Conservation (phyloP, 257 asterid species). For the Anisodus acutangulus region DNA sequence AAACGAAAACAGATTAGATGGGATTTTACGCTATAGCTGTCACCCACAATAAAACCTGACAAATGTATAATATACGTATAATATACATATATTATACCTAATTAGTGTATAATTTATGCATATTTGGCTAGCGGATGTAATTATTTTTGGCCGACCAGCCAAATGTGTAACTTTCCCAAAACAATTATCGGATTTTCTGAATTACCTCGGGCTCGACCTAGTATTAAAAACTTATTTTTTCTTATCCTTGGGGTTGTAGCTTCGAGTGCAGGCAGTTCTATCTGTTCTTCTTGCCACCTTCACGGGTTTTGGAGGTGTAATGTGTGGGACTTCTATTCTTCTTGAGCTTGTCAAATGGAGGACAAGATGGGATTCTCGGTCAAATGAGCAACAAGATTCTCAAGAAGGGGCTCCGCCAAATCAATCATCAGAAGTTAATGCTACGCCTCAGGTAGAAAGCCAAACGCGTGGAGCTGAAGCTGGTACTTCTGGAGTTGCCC, state of each 20-base stretch:
- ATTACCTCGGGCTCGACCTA: slow-evolving; percentile 25
- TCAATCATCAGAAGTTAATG: slow-evolving; percentile 45
- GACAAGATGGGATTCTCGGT: slow-evolving; percentile 38
- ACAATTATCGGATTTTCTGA: background rate
- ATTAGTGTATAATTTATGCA: too few relatives aligned
- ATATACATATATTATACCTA: too few relatives aligned
- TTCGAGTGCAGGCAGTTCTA: slow-evolving; percentile 73
- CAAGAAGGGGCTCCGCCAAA: slow-evolving; percentile 39
- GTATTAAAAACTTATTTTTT: slow-evolving; percentile 23
- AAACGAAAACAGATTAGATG: too few relatives aligned
- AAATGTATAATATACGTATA: too few relatives aligned
- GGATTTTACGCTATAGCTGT: too few relatives aligned
- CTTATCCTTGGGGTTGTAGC: slow-evolving; percentile 45
- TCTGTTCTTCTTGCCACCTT: slow-evolving; percentile 78
- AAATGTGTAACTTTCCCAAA: background rate
- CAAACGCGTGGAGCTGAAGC: slow-evolving; percentile 42
- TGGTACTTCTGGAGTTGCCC: slow-evolving; percentile 38
- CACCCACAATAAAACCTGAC: too few relatives aligned
- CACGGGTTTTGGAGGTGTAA: slow-evolving; percentile 87
- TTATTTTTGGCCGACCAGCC: too few relatives aligned
- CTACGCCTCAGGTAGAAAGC: slow-evolving; percentile 39
- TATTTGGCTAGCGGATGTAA: too few relatives aligned
- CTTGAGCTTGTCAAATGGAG: slow-evolving; percentile 70
- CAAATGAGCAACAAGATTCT: slow-evolving; percentile 46
- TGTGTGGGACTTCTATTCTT: slow-evolving; percentile 77